Conservation (phyloP, 2,329 filamentous ascomycete species). For the Bipolaris victoriae region DNA sequence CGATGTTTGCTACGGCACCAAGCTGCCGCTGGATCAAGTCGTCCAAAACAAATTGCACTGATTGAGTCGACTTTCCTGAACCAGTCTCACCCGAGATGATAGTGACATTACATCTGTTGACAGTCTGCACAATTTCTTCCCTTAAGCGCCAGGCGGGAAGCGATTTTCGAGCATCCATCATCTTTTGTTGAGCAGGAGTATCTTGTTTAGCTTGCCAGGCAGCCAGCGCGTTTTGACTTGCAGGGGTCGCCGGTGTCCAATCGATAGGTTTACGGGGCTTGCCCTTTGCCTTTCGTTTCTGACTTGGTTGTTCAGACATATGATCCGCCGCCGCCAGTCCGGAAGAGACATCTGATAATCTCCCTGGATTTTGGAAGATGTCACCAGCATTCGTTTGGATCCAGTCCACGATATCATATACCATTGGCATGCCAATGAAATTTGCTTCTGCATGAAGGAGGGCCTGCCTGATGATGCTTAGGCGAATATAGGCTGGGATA, state of each 20-base stretch:
- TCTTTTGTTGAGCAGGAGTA: conserved; percentile 70
- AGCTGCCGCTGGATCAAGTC: conserved; percentile 80
- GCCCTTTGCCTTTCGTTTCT: conserved; percentile 27
- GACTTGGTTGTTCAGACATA: conserved; percentile 28
- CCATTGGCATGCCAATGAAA: conserved; percentile 83
- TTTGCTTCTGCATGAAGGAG: conserved; percentile 73
- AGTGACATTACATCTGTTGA: conserved; percentile 81
- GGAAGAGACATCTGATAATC: conserved; percentile 80
- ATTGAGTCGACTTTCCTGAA: conserved; percentile 95
- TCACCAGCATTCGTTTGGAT: conserved; percentile 80
- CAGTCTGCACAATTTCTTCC: conserved; percentile 76
- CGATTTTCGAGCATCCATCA: conserved; percentile 73
- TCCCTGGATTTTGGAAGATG: conserved; percentile 86
- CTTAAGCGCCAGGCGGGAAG: conserved; percentile 88
- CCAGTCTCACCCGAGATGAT: conserved; percentile 98
- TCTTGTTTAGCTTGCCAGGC: conserved; percentile 74
- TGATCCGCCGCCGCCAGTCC: conserved; percentile 65
- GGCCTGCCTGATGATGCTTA: conserved; percentile 82
- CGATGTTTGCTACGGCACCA: conserved; percentile 81
- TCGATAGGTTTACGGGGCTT: conserved; percentile 61
- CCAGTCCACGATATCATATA: conserved; percentile 91
- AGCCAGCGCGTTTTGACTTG: conserved; percentile 64
- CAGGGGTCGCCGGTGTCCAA: conserved; percentile 64
- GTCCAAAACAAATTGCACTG: conserved; percentile 93
- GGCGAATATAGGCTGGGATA: conserved; percentile 88